Conservation (phyloP, 495 filamentous ascomycete species). For the Penicillium pulvis region DNA sequence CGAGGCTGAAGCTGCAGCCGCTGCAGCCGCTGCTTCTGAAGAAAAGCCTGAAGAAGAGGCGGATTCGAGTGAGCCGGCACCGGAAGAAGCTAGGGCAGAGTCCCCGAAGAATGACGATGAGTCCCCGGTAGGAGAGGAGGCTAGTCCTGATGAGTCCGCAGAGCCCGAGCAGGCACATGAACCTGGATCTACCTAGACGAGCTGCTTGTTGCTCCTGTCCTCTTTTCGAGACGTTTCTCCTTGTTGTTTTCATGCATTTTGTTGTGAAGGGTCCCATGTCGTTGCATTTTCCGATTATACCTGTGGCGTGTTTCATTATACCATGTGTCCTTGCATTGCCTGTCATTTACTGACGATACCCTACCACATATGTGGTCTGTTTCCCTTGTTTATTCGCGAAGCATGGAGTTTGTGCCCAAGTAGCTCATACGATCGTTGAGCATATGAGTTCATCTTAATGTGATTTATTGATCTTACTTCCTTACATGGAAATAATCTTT, state of each 20-base stretch:
- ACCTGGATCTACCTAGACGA: slow-evolving; percentile 1
- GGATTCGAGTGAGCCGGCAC: slow-evolving; percentile 2
- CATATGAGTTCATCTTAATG: background rate
- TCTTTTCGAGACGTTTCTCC: slow-evolving; percentile 1
- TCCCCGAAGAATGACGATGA: slow-evolving; percentile 1
- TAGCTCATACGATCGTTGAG: background rate
- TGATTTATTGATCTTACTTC: background rate
- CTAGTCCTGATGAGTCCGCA: slow-evolving; percentile 12
- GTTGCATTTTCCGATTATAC: slow-evolving; percentile 18
- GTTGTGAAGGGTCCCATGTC: slow-evolving; percentile 6
- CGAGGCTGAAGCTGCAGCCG: slow-evolving; percentile 30
- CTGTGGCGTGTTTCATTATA: slow-evolving; percentile 23
- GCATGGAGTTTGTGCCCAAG: slow-evolving; percentile 14
- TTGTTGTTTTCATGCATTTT: slow-evolving; percentile 5
- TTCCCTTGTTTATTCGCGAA: slow-evolving; percentile 13
- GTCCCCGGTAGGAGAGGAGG: slow-evolving; percentile 11
- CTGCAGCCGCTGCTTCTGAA: slow-evolving; percentile 17
- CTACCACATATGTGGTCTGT: slow-evolving; percentile 25
- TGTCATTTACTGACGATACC: slow-evolving; percentile 35
- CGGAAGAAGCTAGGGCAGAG: slow-evolving; percentile 1
- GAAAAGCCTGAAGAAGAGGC: slow-evolving; percentile 19
- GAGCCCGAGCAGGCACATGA: background rate
- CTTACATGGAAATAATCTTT: background rate
- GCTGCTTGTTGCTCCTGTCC: background rate
- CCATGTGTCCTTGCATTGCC: slow-evolving; percentile 13